phyloP scores from a whole-genome alignment of 2,329 filamentous ascomycete species.

The Gremmenia infestans region DNA sequence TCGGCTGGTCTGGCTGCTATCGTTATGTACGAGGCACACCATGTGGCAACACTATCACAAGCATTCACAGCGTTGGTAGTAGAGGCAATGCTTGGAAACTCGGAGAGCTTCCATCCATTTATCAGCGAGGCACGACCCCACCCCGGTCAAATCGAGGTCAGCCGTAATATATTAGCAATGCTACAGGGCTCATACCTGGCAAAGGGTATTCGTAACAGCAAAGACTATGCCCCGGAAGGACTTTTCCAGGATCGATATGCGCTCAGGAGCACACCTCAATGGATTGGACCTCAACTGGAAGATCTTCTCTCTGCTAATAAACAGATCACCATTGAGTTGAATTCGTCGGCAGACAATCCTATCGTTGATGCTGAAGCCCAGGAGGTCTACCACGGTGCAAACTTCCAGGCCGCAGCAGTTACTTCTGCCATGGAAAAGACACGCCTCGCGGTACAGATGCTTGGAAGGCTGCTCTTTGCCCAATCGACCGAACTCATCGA shows the following conservation, averaged over 20 bases:
- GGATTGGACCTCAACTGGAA: conserved; percentile 63
- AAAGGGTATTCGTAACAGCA: neutral
- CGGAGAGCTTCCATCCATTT: conserved; percentile 54
- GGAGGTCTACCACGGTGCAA: conserved; percentile 55
- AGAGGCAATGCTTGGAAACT: conserved; percentile 53
- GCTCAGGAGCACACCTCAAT: conserved; percentile 59
- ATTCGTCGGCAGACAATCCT: conserved; percentile 64
- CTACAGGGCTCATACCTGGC: conserved; percentile 45
- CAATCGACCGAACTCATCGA: conserved; percentile 62
- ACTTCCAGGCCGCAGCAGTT: conserved; percentile 60
- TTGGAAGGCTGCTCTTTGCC: conserved; percentile 61
- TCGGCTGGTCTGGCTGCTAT: conserved; percentile 42
- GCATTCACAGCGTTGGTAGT: conserved; percentile 55
- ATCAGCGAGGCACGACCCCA: conserved; percentile 55
- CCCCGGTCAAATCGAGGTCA: conserved; percentile 52
- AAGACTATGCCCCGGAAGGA: conserved; percentile 14
- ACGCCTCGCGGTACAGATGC: conserved; percentile 43
- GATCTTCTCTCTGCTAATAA: conserved; percentile 52
- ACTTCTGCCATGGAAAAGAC: conserved; percentile 63
- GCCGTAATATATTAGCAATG: conserved; percentile 48
- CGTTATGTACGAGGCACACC: conserved; percentile 46
- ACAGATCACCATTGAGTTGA: conserved; percentile 57
- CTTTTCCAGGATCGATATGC: conserved; percentile 62
- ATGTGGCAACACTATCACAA: conserved; percentile 49
- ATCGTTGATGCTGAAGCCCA: conserved; percentile 43